A percentile compares a stretch with the other conserved stretches of the same genome.
These are phyloP conservation scores for Colletotrichum cordylinicola DNA, from an alignment of 2,329 filamentous ascomycete genomes.

Conservation along the genomic window DNA sequence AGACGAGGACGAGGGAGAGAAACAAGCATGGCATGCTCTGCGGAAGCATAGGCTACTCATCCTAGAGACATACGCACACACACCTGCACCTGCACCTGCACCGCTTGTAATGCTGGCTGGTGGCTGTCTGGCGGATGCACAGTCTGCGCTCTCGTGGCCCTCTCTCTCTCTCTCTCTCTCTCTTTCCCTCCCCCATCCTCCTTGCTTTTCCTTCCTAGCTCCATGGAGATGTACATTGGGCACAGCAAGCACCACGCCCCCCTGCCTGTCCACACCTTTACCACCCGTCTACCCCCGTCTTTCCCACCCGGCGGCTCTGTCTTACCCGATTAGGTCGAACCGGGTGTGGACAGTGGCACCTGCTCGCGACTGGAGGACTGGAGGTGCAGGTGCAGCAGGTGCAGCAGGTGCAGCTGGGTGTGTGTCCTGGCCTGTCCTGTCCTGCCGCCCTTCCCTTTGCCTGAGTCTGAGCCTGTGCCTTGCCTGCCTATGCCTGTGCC, in stretches of 20 bases:
- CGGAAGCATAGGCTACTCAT: not conserved
- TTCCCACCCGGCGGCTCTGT: constrained; percentile 14
- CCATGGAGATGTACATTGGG: not conserved
- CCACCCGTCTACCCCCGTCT: not conserved
- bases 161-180: not conserved
- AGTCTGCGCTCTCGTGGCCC: not conserved
- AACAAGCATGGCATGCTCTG: not conserved
- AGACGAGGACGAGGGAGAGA: not conserved
- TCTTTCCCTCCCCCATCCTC: not conserved
- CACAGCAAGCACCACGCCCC: not conserved
- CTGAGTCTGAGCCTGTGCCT: not conserved
- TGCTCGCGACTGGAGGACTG: not conserved
- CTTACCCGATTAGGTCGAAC: constrained; percentile 17
- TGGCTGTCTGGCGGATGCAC: not conserved
- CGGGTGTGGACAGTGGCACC: constrained; percentile 8
- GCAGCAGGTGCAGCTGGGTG: not conserved
- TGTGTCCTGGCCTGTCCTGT: not conserved
- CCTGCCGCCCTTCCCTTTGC: not conserved
- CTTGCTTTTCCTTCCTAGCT: not conserved
- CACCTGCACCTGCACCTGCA: not conserved
- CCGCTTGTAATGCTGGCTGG: not conserved
- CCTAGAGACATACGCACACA: not conserved
- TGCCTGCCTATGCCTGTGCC: constrained; percentile 1
- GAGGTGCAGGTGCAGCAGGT: not conserved
- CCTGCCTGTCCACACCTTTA: not conserved